A percentile compares a stretch with the other conserved stretches of the same genome.
Evolutionary conservation across 2,329 filamentous ascomycete genomes (phyloP).

Genomic region (Cucurbitaria berberidis): DNA sequence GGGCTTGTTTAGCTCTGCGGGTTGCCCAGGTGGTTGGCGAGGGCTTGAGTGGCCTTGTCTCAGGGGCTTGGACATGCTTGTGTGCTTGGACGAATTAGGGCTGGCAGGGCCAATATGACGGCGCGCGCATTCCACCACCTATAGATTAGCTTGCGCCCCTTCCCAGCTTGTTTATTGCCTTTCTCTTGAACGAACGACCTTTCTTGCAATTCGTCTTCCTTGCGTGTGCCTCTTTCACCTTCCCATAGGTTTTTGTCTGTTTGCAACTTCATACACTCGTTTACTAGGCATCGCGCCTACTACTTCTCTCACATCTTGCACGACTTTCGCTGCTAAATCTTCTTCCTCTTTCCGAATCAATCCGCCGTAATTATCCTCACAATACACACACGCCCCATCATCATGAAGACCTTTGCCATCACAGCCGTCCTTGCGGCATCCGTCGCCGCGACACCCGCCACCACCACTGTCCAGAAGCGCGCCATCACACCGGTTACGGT

Average conservation of each 20-base stretch:
- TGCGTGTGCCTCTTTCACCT: slow-evolving; percentile 7
- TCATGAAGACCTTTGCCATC: slow-evolving; percentile 61
- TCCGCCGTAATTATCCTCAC: slow-evolving; percentile 13
- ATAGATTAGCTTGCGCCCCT: slow-evolving; percentile 6
- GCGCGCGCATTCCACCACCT: background rate
- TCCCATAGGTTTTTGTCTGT: slow-evolving; percentile 5
- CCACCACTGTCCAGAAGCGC: slow-evolving; percentile 46
- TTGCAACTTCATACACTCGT: slow-evolving; percentile 20
- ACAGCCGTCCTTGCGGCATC: slow-evolving; percentile 56
- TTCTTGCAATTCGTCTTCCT: slow-evolving; percentile 1
- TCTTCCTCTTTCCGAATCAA: slow-evolving; percentile 8
- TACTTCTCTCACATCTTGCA: background rate
- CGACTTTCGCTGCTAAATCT: slow-evolving; percentile 4
- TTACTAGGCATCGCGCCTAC: slow-evolving; percentile 4
- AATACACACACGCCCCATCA: slow-evolving; percentile 14
- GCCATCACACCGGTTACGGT: slow-evolving; percentile 63
- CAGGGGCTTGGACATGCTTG: background rate
- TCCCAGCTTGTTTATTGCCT: slow-evolving; percentile 4
- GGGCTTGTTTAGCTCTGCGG: slow-evolving; percentile 19
- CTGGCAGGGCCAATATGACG: background rate
- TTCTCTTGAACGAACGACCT: background rate
- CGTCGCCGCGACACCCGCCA: slow-evolving; percentile 52
- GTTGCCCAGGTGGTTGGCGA: background rate
- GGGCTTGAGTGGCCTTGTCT: slow-evolving; percentile 1
- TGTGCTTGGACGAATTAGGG: slow-evolving; percentile 4